Evolutionary conservation across 441 rosid genomes (phyloP), one percentile per base, ranked within the genome.

Genomic region (Flueggea neowawraea): DNA sequence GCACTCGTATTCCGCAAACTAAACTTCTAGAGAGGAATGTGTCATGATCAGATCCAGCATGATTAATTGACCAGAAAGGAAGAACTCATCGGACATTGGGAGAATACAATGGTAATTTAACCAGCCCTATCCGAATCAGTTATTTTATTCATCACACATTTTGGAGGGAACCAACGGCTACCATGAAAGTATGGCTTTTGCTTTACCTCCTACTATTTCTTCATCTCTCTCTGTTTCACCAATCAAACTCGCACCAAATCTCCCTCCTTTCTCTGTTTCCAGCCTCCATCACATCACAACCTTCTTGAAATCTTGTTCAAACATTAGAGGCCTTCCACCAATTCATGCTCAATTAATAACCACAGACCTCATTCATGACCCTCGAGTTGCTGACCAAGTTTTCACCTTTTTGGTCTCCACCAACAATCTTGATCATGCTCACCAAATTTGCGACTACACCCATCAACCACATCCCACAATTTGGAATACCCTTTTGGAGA

Each of bases 401-500:
- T 12, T 67, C 48, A 4, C 16, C 13, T 62, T 60, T 43, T 59
- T 72, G 49, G 16, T 50, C 50, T 67, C 64, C 7, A 7, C n/a
- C 16, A 22, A 60, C 10, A 16, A 54, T 39, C 47, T 62, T 31
- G 68, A 59, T 15, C 54, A 53, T 48, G 69, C 55, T 12, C 52
- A n/a, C 10, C 55, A 59, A 32, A 39, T 67, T 44, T 43, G 54
- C 15, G 31, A 51, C 50, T 43, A 48, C 47, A 16, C 54, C 39
- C 16, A n/a, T 12, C 62, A 44, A 28, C 55, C 17, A 50, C 69
- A 59, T n/a, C 39, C 60, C 55, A 12, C 14, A 49, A 31, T 51
- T 47, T 72, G 68, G 72, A 72, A 67, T 31, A 63, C 55, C 49
- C 48, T 54, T 43, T 14, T 63, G 32, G 47, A 63, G 43, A 60